Evolutionary conservation across 225 moss, liverwort and hornwort genomes (phyloP).

Genomic region (Sphagnum contortum): DNA sequence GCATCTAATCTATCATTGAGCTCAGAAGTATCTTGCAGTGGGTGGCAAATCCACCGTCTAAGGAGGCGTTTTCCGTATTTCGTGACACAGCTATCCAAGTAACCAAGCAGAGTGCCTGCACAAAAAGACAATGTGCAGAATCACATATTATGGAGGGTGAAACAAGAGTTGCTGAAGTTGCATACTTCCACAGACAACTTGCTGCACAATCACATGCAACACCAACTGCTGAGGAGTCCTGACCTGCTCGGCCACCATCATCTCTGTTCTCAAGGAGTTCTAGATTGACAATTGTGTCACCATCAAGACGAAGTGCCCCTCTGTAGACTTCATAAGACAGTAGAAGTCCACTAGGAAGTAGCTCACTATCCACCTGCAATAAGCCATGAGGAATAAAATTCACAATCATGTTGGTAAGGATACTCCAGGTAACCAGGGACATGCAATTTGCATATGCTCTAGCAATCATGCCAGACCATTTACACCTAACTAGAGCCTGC

Average conservation of each 20-base stretch:
- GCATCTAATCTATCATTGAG: conserved; percentile 64
- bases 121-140: neutral
- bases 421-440: neutral
- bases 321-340: conserved; percentile 79
- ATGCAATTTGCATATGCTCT: too few species aligned
- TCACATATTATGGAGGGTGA: neutral
- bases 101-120: conserved; percentile 70
- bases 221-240: neutral
- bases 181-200: too few species aligned
- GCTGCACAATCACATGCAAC: too few species aligned
- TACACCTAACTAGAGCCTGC: too few species aligned
- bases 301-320: conserved; percentile 81
- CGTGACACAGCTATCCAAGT: conserved; percentile 67
- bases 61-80: conserved; percentile 75
- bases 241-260: conserved; percentile 75
- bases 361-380: conserved; percentile 60
- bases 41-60: conserved; percentile 93
- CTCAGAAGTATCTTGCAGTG: conserved; percentile 56
- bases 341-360: conserved; percentile 74
- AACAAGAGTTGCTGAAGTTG: neutral
- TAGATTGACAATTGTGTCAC: conserved; percentile 77
- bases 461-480: too few species aligned
- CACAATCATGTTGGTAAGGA: neutral
- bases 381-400: neutral
- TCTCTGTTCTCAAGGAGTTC: conserved; percentile 84